These are phyloP conservation scores for Agastache rugosa DNA, from an alignment of 257 asterid genomes.

Conservation along the genomic window DNA sequence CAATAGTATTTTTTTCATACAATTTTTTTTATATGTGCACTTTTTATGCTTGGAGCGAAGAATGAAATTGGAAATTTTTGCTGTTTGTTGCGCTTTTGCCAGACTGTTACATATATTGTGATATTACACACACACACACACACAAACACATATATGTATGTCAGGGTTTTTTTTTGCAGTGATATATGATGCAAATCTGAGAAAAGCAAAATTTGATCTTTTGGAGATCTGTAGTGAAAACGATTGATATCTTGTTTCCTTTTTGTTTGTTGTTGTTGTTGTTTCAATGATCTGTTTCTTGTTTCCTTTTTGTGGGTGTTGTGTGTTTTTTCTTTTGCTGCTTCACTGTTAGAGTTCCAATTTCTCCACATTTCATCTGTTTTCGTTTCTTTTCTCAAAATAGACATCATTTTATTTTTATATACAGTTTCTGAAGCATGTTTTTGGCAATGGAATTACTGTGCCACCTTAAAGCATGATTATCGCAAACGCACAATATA, in stretches of 20 bases:
- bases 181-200: slow-evolving; percentile 33
- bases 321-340: background rate
- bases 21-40: background rate
- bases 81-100: no score
- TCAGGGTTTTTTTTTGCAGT: slow-evolving; percentile 33
- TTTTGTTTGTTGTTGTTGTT: background rate
- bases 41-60: background rate
- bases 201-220: slow-evolving; percentile 41
- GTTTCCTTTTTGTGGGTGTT: background rate
- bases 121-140: no score
- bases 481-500: slow-evolving; percentile 12
- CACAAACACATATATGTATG: background rate
- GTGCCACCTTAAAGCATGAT: slow-evolving; percentile 25
- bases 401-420: background rate
- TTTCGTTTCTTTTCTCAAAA: background rate
- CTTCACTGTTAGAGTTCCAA: background rate
- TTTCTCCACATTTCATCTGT: background rate
- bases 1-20: background rate
- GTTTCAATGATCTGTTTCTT: slow-evolving; percentile 1
- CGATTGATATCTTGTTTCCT: slow-evolving; percentile 45
- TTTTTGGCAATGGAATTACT: slow-evolving; percentile 34
- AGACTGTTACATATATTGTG: no score
- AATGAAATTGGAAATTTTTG: background rate
- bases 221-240: slow-evolving; percentile 47
- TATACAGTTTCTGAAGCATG: slow-evolving; percentile 1